Conservation (phyloP, 2,329 filamentous ascomycete genomes). For the Alternaria sp. region DNA sequence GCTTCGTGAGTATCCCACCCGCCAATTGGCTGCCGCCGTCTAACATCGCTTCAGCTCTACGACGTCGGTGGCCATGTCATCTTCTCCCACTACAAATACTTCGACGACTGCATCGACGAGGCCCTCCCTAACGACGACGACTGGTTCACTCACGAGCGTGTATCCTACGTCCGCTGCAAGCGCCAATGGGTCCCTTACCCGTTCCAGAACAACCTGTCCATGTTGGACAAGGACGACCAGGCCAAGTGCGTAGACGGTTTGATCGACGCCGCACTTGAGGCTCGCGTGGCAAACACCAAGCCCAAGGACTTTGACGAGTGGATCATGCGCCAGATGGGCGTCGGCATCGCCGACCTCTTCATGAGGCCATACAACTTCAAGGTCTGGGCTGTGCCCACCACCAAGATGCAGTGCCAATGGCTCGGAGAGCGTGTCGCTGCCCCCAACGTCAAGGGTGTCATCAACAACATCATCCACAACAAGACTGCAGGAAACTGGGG, state of each 20-base stretch:
- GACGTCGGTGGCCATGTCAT: slow-evolving; percentile 98
- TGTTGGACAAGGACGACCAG: slow-evolving; percentile 97
- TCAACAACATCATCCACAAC: slow-evolving; percentile 92
- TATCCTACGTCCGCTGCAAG: slow-evolving; percentile 99
- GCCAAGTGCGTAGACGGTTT: slow-evolving; percentile 92
- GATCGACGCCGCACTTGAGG: slow-evolving; percentile 91
- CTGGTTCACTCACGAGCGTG: slow-evolving; percentile 98
- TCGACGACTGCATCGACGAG: slow-evolving; percentile 98
- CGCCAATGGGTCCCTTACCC: slow-evolving; percentile 96
- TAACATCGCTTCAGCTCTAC: slow-evolving; percentile 71
- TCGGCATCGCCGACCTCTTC: slow-evolving; percentile 91
- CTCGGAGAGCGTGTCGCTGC: slow-evolving; percentile 98
- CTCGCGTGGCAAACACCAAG: slow-evolving; percentile 86
- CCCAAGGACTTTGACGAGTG: slow-evolving; percentile 98
- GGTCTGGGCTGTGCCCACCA: slow-evolving; percentile 98
- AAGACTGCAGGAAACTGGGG: slow-evolving; percentile 98
- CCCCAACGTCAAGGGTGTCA: slow-evolving; percentile 91
- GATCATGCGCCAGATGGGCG: slow-evolving; percentile 91
- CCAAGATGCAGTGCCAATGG: slow-evolving; percentile 99
- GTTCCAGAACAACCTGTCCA: slow-evolving; percentile 99
- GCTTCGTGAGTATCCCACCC: slow-evolving; percentile 77
- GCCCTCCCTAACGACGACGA: slow-evolving; percentile 91
- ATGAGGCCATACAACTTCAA: slow-evolving; percentile 99
- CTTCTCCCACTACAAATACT: slow-evolving; percentile 99
- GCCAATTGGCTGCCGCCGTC: slow-evolving; percentile 21